phyloP scores from a whole-genome alignment of 768 basidiomycete genomes.

The Russula vinacea region DNA sequence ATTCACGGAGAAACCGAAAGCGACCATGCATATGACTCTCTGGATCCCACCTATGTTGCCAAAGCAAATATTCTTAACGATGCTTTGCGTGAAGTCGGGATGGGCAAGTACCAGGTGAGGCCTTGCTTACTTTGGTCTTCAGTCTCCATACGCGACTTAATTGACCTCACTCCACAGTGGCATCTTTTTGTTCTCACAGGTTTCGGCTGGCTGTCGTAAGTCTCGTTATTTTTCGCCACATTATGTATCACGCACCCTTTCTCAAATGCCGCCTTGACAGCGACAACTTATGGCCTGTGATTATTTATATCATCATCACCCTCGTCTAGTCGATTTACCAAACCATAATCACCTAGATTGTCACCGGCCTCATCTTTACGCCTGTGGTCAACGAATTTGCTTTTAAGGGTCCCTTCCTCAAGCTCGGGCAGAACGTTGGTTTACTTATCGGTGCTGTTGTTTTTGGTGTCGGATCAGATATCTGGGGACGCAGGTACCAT shows the following conservation, averaged over 20 bases:
- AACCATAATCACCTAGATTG: constrained; percentile 42
- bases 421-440: constrained; percentile 69
- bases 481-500: constrained; percentile 64
- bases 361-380: constrained; percentile 61
- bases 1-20: constrained; percentile 13
- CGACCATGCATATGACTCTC: constrained; percentile 8
- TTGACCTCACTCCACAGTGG: constrained; percentile 42
- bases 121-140: neutral
- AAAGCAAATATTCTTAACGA: constrained; percentile 49
- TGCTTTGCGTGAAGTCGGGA: constrained; percentile 52
- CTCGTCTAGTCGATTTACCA: neutral
- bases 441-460: constrained; percentile 65
- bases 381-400: constrained; percentile 65
- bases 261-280: constrained; percentile 36
- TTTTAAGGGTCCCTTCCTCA: constrained; percentile 58
- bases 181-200: constrained; percentile 62
- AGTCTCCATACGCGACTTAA: neutral
- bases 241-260: neutral
- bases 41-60: constrained; percentile 48
- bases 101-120: constrained; percentile 54
- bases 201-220: constrained; percentile 75
- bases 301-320: constrained; percentile 26
- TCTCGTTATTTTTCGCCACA: constrained; percentile 12
- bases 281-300: constrained; percentile 72
- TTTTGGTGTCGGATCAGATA: constrained; percentile 65